Conservation (phyloP, 2,329 filamentous ascomycete species). For the Shiraia bambusicola region DNA sequence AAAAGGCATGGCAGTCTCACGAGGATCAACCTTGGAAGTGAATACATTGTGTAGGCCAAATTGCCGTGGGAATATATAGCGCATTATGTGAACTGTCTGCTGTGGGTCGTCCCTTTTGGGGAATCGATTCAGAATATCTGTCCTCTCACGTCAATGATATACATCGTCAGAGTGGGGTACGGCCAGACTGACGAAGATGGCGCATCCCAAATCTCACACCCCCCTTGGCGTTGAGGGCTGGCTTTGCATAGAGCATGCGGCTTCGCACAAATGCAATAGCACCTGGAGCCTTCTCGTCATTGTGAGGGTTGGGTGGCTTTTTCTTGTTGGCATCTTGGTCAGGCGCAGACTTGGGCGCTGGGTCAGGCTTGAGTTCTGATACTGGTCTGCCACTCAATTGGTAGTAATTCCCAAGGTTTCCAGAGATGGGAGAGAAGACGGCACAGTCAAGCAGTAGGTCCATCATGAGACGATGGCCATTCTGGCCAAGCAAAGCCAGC, state of each 20-base stretch:
- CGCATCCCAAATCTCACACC: conserved; percentile 72
- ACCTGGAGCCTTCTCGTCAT: conserved; percentile 43
- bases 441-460: conserved; percentile 75
- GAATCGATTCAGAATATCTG: conserved; percentile 80
- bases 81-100: conserved; percentile 72
- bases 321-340: not conserved
- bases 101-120: conserved; percentile 49
- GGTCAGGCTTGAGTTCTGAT: conserved; percentile 45
- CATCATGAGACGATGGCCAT: conserved; percentile 76
- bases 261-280: conserved; percentile 76
- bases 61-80: conserved; percentile 91
- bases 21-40: conserved; percentile 64
- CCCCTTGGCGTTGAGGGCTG: conserved; percentile 68
- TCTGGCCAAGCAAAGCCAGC: conserved; percentile 70
- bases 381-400: conserved; percentile 74
- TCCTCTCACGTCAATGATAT: conserved; percentile 13
- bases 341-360: conserved; percentile 5
- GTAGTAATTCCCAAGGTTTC: conserved; percentile 65
- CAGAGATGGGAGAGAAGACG: conserved; percentile 67
- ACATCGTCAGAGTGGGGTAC: conserved; percentile 5
- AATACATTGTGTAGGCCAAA: conserved; percentile 94
- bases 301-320: conserved; percentile 3
- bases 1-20: conserved; percentile 69
- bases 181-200: conserved; percentile 68
- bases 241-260: conserved; percentile 82